Evolutionary conservation across 495 filamentous ascomycete species (phyloP), one percentile per base, ranked within the genome.

Genomic region (Xylaria sp.): DNA sequence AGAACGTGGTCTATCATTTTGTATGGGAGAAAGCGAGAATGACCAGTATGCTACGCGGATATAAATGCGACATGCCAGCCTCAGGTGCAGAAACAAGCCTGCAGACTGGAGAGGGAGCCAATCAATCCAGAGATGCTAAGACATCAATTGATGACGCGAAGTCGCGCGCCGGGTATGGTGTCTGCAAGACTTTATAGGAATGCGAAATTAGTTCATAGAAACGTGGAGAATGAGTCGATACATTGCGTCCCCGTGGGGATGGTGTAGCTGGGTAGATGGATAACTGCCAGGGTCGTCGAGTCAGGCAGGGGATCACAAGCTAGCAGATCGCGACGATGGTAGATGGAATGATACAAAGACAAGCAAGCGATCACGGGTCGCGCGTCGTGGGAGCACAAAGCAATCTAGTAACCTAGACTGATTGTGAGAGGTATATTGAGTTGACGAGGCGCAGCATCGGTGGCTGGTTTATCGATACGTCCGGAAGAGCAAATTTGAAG

Each of bases 1-100:
- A 99, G 87, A 67, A 98, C 90, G 83, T 99, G 96, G 78, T 99
- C 96, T 73, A 86, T 79, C 84, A 86, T 86, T 33, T 48, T 80
- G 76, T 17, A 58, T 71, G 64, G 57, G n/a, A 57, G 52, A 43
- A 26, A 33, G 24, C 29, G 46, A 5, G 31, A 19, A 55, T 65
- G 91, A 5, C 14, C 53, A 44, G 61, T 72, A 35, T 29, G 17
- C 31, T 33, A 29, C 40, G 31, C 14, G 26, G 40, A 59, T 43
- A 52, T 9, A 40, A 62, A 37, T 53, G 43, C 24, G 29, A 52
- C 66, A 68, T 68, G 66, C 66, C 67, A 35, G 43, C 29, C 44
- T 62, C 5, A 14, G 29, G 21, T 29, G 19, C 14, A 37, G 43
- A 19, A 19, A 57, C 37, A 17, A 31, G 31, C 26, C 17, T 21